Base-by-base conservation (phyloP, 331 rosid genomes). In the Malus hybrid region DNA sequence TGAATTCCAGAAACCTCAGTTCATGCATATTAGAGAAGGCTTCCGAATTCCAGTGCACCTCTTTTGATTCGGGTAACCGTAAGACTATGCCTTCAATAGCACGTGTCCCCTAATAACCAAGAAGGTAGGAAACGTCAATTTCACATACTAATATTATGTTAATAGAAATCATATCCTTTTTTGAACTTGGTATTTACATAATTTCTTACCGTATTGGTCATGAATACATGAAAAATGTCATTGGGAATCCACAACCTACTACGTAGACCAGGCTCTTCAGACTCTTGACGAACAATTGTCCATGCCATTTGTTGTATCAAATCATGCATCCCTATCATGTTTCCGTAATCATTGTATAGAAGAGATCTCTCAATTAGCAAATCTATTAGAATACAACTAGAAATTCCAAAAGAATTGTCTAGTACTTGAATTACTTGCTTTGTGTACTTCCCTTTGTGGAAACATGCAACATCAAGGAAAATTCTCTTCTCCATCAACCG, bases 61-160 rank as follows among this genome's bases (percentile, higher is more conserved):
- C 63, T 18, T 20, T 31, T 42, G 3, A 18, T 33, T 42, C 8
- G 31, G 3, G 31, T 29, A 29, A 29, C 42, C 36, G 48, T 9
- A 75, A 7, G 13, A 32, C 2, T 55, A 80, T 54, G 33, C 44
- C 79, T 80, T 56, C 39, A 56, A 75, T 13, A 1, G 31, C 27
- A 5, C 20, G 33, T 12, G 77, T 75, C 12, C 80, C 84, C 84
- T 80, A 39, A 59, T n/a, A 28, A 63, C 8, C 6, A 39, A 66
- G 56, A 77, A 6, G 9, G 7, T 7, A 10, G 6, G 34, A 5
- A 9, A 29, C 31, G 3, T 29, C 31, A 29, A 29, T 29, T 29
- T 29, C 31, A 29, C 31, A 29, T 29, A 29, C 31, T 29, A 29
- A 29, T 29, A 29, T 29, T 29, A 29, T 29, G 31, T 29, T 31